Conservation (phyloP, 139 green algal species). For the Spirogloea muscicola region DNA sequence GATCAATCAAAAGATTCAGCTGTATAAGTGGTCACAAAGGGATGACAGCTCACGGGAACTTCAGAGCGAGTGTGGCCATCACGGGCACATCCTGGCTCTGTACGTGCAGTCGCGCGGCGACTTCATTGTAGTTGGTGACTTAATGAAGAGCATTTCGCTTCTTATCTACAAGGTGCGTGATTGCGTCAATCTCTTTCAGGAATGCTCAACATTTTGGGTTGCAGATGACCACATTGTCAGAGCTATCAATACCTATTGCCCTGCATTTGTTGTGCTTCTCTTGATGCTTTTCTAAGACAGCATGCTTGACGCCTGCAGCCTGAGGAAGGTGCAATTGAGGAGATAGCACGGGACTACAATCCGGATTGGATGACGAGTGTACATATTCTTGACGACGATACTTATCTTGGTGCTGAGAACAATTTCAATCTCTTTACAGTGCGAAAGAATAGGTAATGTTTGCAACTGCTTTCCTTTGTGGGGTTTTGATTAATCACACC, state of each 20-base stretch:
- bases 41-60: slow-evolving; percentile 60
- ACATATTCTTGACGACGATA: slow-evolving; percentile 84
- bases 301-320: too few relatives aligned
- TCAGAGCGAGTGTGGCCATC: slow-evolving; percentile 66
- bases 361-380: slow-evolving; percentile 85
- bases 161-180: slow-evolving; percentile 55
- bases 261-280: neutral
- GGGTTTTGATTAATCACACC: neutral
- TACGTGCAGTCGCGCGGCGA: slow-evolving; percentile 72
- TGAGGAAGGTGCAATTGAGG: slow-evolving; percentile 72
- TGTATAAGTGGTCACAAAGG: slow-evolving; percentile 58
- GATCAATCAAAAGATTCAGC: slow-evolving; percentile 88
- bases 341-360: slow-evolving; percentile 74
- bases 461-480: neutral
- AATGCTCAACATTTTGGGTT: too few relatives aligned
- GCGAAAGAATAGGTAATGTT: slow-evolving; percentile 24
- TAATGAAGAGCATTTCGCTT: slow-evolving; percentile 94
- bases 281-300: neutral
- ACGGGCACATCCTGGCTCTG: slow-evolving; percentile 77
- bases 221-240: too few relatives aligned
- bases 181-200: neutral
- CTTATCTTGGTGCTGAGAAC: slow-evolving; percentile 66
- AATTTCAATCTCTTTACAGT: slow-evolving; percentile 81
- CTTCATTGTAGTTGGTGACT: slow-evolving; percentile 87
- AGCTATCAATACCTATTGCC: neutral